Evolutionary conservation across 192 early-diverging fungal species (phyloP), one percentile per base, ranked within the genome.

Genomic region (Coemansia umbellata): DNA sequence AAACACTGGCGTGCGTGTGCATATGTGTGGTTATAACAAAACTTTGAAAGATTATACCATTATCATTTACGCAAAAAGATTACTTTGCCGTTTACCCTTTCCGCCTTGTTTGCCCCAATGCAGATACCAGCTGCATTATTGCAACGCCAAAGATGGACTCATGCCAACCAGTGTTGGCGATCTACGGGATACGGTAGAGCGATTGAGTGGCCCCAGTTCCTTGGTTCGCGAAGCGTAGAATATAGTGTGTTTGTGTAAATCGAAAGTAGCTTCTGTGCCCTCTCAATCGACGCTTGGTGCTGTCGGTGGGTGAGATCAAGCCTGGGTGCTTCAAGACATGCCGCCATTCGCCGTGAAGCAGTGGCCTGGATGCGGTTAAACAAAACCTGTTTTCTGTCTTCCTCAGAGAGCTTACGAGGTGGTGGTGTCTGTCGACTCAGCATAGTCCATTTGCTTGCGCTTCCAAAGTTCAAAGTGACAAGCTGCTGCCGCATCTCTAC

Each of bases 401-500:
- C 61, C 2, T 55, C 31, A 10, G 61, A 53, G 32, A 50, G 42
- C 35, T 26, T 37, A 21, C 52, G 61, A 17, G 47, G 50, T 31
- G 50, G 43, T n/a, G 55, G 23, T 15, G 48, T 24, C 2, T 53
- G 42, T 44, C 73, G 66, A 30, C 31, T 50, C 43, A 69, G 32
- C 53, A 75, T 47, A 11, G 58, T 37, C 73, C 73, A 75, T 42
- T 27, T 30, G 41, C 39, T 11, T 0, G 50, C 36, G 54, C 40
- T 30, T 37, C 73, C 73, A 37, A 75, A 50, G 15, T 63, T 43
- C n/a, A 75, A 50, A 5, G 73, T 57, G 17, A 31, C 39, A 31
- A 75, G 58, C 24, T 62, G 73, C 21, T 65, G 61, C 23, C 73
- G 65, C 66, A 75, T 68, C 45, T 75, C 73, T 15, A 75, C 73